Conservation (phyloP, 345 rosid species). For the Hevea brasiliensis region DNA sequence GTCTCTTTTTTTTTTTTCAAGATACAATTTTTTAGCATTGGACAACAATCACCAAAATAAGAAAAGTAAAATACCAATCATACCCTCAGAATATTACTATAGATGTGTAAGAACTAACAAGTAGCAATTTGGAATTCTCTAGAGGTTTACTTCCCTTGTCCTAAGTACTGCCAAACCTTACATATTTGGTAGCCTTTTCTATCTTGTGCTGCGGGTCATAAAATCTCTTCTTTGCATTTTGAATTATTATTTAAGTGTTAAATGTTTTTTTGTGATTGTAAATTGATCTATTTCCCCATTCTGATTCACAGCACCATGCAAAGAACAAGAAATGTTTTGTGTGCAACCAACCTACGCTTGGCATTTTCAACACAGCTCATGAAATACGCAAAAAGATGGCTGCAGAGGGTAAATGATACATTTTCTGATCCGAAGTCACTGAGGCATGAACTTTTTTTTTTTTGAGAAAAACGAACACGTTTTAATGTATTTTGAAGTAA, state of each 20-base stretch:
- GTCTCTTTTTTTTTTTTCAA: too few relatives aligned
- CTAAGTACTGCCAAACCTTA: too few relatives aligned
- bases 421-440: neutral
- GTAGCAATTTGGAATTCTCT: neutral
- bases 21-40: too few relatives aligned
- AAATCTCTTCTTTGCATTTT: neutral
- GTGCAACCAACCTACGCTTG: slow-evolving; percentile 82
- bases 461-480: too few relatives aligned
- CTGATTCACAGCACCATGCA: slow-evolving; percentile 64
- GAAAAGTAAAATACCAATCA: too few relatives aligned
- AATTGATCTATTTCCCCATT: neutral
- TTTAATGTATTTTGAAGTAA: too few relatives aligned
- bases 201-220: neutral
- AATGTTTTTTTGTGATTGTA: neutral
- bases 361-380: slow-evolving; percentile 75
- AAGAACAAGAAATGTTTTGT: slow-evolving; percentile 90
- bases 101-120: neutral
- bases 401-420: slow-evolving; percentile 36
- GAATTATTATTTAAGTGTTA: neutral
- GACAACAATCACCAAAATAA: too few relatives aligned
- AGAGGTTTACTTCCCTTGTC: neutral
- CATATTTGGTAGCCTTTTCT: neutral
- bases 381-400: slow-evolving; percentile 64
- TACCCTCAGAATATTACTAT: too few relatives aligned
- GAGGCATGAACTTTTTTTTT: too few relatives aligned